A percentile compares a stretch with the other conserved stretches of the same genome.
These are phyloP conservation scores for Sporothrix pseudoabietina DNA, from an alignment of 2,329 filamentous ascomycete species.

Conservation along the genomic window DNA sequence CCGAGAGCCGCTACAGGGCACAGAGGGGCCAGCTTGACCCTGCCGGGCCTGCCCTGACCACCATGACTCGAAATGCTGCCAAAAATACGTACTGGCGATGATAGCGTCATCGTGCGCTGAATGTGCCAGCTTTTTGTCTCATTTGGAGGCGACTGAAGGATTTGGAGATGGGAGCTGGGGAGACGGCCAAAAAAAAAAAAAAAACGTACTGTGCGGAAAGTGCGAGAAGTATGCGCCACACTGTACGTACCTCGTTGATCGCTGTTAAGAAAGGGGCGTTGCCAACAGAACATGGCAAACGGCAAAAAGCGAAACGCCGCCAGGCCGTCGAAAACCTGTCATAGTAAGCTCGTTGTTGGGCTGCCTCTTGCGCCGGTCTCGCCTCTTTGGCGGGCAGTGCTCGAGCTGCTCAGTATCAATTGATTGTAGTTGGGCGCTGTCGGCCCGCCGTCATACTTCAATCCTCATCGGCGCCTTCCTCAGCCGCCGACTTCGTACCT, in stretches of 20 bases:
- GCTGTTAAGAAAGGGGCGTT: background rate
- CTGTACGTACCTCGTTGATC: background rate
- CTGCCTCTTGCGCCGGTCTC: conserved; percentile 17
- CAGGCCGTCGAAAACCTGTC: background rate
- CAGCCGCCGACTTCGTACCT: background rate
- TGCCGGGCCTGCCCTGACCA: background rate
- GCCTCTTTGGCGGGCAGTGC: background rate
- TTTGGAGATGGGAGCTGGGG: background rate
- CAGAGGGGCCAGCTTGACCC: background rate
- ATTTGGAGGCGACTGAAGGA: background rate
- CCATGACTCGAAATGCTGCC: background rate
- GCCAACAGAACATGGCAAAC: background rate
- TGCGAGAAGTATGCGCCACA: conserved; percentile 17
- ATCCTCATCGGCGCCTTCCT: background rate
- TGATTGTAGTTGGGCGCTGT: background rate
- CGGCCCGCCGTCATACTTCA: background rate
- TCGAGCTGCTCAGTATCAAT: background rate
- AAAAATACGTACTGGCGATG: background rate
- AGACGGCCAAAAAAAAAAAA: background rate
- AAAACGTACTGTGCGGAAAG: background rate
- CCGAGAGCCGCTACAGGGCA: background rate
- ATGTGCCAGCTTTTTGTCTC: background rate
- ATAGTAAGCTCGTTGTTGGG: background rate
- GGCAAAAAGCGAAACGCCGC: background rate
- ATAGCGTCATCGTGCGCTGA: conserved; percentile 18